These are phyloP conservation scores for Anacardium occidentale DNA, from an alignment of 345 rosid species.

Conservation along the genomic window DNA sequence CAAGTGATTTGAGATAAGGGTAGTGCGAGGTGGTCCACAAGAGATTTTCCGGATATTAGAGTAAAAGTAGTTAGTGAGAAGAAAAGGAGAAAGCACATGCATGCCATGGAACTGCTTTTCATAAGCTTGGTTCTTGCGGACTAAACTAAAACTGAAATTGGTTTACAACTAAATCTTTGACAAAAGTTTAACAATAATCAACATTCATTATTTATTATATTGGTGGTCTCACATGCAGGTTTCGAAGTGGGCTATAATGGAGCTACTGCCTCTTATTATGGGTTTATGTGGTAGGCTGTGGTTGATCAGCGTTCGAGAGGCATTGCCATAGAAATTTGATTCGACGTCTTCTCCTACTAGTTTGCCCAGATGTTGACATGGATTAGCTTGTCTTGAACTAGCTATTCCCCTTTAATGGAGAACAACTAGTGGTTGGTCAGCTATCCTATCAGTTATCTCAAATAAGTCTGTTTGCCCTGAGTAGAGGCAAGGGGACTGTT, in stretches of 20 bases:
- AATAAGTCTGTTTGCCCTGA: too few species aligned
- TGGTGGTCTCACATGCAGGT: constrained; percentile 10
- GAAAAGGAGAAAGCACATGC: constrained; percentile 27
- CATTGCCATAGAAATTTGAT: background rate
- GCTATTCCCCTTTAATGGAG: background rate
- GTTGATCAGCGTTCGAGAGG: background rate
- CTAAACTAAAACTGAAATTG: background rate
- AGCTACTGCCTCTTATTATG: too few species aligned
- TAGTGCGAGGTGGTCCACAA: constrained; percentile 11
- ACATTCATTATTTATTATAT: background rate
- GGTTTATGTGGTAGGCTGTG: too few species aligned
- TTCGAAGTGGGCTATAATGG: background rate
- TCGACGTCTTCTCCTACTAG: background rate
- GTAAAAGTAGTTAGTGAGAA: constrained; percentile 15
- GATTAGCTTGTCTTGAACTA: too few species aligned
- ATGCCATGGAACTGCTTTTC: constrained; percentile 32
- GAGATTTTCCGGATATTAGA: background rate
- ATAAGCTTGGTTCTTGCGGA: constrained; percentile 14
- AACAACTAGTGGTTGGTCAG: background rate
- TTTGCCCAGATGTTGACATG: background rate
- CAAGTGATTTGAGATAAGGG: background rate
- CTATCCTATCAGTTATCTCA: background rate
- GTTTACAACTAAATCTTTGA: constrained; percentile 16
- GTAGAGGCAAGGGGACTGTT: constrained; percentile 5
- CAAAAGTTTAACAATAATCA: constrained; percentile 1